Percentiles rank a stretch among this genome's conserved stretches.
phyloP scores from a whole-genome alignment of 495 filamentous ascomycete genomes.

The Xylaria acuta region DNA sequence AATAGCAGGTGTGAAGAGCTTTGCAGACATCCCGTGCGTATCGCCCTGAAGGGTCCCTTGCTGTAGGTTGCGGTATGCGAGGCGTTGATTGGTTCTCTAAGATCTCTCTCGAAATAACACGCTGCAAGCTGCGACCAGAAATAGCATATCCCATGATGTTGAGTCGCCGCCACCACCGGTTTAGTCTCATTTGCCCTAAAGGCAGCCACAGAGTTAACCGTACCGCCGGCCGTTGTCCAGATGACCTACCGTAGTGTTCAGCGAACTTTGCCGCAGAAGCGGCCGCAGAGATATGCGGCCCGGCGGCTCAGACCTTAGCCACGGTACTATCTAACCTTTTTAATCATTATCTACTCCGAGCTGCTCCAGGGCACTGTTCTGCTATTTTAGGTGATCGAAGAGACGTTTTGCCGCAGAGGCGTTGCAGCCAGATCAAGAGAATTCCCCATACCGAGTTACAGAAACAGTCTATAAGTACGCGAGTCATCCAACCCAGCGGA shows the following conservation, averaged over 20 bases:
- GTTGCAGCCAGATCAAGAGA: background rate
- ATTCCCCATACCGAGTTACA: background rate
- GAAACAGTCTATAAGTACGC: background rate
- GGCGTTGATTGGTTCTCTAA: slow-evolving; percentile 26
- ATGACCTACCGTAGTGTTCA: slow-evolving; percentile 4
- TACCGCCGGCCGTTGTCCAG: background rate
- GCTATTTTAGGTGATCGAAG: slow-evolving; percentile 12
- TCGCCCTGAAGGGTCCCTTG: slow-evolving; percentile 21
- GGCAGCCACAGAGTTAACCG: slow-evolving; percentile 1
- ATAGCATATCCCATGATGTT: slow-evolving; percentile 20
- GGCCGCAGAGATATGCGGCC: slow-evolving; percentile 14
- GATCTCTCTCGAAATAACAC: background rate
- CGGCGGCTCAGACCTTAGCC: slow-evolving; percentile 15
- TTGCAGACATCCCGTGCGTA: slow-evolving; percentile 21
- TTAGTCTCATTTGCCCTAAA: background rate
- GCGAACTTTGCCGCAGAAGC: slow-evolving; percentile 3
- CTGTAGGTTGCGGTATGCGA: slow-evolving; percentile 15
- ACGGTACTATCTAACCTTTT: slow-evolving; percentile 1
- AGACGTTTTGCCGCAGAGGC: background rate
- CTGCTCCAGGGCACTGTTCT: background rate
- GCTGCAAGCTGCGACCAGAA: slow-evolving; percentile 17
- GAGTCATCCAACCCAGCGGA: slow-evolving; percentile 3
- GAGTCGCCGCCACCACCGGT: background rate
- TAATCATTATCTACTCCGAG: background rate
- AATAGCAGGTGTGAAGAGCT: slow-evolving; percentile 18